Base-by-base conservation (phyloP, 192 early-diverging fungal species). In the Mortierella antarctica region DNA sequence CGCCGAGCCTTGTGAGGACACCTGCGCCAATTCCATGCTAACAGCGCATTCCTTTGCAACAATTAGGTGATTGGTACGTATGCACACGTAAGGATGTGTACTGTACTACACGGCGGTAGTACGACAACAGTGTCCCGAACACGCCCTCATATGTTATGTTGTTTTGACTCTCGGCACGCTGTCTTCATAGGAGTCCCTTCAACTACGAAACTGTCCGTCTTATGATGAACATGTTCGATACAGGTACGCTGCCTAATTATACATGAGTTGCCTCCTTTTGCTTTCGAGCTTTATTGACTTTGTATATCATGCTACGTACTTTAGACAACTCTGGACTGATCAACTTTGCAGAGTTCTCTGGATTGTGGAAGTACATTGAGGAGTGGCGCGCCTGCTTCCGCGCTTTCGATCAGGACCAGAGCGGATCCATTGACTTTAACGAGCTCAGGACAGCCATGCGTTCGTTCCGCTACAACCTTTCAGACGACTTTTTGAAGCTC, bases 311-410 rank as follows among this genome's bases (percentile, higher is more conserved):
- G 2, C 6, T 20, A 44, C 9, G 20, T 14, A 21, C 20, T 53
- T 74, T 83, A 84, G 93, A 94, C 75, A 89, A 90, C 67, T 91
- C 83, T 71, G 94, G 94, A 21, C 92, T 92, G 46, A 92, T 95
- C 65, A 87, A 75, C 67, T 93, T 93, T 71, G 74, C 88, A 20
- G 94, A 95, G 81, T 95, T 95, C 71, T 80, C 85, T 57, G 89
- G 91, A 39, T 85, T 94, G 39, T 94, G 92, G 92, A 85, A 83
- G 65, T 95, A 93, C 70, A 95, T 94, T 71, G 91, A 93, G 57
- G 92, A 94, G 18, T 95, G 94, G 94, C 92, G 92, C 74, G 66
- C 86, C 17, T 94, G 93, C 77, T 95, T 94, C 84, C 84, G 83
- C 72, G 86, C 87, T 8, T 95, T 94, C 72, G 94, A 95, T 71